Percentiles rank a stretch among this genome's conserved stretches.
Evolutionary conservation across 495 filamentous ascomycete genomes (phyloP).

Genomic region (Penicillium silybi): DNA sequence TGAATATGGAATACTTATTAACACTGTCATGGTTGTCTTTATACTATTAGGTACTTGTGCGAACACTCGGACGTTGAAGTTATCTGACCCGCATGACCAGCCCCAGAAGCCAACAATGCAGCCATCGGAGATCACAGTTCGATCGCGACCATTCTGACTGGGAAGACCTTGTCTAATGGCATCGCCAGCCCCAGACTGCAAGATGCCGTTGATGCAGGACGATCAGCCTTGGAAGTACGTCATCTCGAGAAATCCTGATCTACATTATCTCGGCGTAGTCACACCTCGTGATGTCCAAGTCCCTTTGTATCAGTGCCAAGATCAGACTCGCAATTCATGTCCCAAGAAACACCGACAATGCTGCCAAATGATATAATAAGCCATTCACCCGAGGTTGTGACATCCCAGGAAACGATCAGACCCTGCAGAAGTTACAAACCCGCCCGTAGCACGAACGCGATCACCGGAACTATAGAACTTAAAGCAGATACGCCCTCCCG

Average conservation of each 20-base stretch:
- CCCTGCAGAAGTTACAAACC: not conserved
- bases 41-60: not conserved
- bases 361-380: not conserved
- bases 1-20: too few species aligned
- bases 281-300: not conserved
- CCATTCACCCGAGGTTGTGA: not conserved
- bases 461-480: not conserved
- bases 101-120: not conserved
- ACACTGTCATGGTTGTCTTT: not conserved
- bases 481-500: not conserved
- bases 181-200: not conserved
- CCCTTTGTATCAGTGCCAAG: too few species aligned
- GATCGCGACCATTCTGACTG: not conserved
- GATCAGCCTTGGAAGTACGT: not conserved
- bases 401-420: not conserved
- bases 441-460: not conserved
- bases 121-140: not conserved
- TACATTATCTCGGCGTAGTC: not conserved
- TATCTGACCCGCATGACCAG: not conserved
- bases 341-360: not conserved
- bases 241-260: not conserved
- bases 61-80: not conserved
- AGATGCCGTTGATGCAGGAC: not conserved
- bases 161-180: not conserved
- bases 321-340: too few species aligned